phyloP scores from a whole-genome alignment of 345 rosid species.

The Dipteronia dyeriana region DNA sequence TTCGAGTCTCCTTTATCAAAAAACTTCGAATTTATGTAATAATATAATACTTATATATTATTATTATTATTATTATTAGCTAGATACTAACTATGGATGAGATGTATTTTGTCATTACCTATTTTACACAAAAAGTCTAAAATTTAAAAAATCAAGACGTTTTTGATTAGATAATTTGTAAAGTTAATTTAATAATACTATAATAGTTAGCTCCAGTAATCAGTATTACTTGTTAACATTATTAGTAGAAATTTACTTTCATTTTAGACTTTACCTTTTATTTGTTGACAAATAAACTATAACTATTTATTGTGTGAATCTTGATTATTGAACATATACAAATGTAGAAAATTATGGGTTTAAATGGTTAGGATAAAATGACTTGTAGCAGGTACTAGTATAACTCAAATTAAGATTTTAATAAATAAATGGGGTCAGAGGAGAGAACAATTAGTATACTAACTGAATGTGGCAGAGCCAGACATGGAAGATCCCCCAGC shows the following conservation, averaged over 20 bases:
- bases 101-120: no score
- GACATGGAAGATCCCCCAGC: slow-evolving; percentile 62
- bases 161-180: no score
- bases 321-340: background rate
- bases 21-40: no score
- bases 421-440: background rate
- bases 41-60: no score
- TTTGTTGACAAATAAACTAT: no score
- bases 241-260: background rate
- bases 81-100: no score
- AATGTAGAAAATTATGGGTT: background rate
- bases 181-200: no score
- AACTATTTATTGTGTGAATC: background rate
- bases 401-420: background rate
- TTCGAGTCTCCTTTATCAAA: accelerated
- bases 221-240: background rate
- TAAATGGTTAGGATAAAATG: background rate
- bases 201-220: background rate
- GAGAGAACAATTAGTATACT: slow-evolving; percentile 20
- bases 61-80: no score
- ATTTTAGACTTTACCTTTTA: background rate
- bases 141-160: no score
- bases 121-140: no score
- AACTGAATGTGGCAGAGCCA: slow-evolving; percentile 69
- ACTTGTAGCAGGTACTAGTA: background rate